These are phyloP conservation scores for Coprinopsis cinerea DNA, from an alignment of 768 basidiomycete genomes.

Conservation along the genomic window DNA sequence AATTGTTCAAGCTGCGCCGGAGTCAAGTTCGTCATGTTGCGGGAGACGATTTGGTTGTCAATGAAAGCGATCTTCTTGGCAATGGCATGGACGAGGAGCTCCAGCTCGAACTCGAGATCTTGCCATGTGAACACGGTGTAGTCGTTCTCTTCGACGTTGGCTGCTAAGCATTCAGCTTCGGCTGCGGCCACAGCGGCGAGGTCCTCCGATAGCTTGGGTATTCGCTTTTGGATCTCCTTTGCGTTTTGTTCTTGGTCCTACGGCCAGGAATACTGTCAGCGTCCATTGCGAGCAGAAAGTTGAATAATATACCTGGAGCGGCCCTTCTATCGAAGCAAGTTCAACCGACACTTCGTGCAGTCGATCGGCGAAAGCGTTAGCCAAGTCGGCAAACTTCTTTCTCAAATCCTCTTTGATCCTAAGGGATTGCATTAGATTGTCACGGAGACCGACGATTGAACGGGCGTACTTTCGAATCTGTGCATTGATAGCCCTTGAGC, in stretches of 20 bases:
- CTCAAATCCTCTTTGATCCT: constrained; percentile 82
- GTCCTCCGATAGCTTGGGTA: constrained; percentile 58
- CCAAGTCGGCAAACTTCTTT: constrained; percentile 70
- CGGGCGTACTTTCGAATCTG: constrained; percentile 74
- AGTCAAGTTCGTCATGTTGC: constrained; percentile 90
- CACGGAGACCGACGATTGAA: not conserved
- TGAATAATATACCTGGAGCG: constrained; percentile 53
- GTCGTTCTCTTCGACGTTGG: constrained; percentile 97
- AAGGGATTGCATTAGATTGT: too few relatives aligned
- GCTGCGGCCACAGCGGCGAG: constrained; percentile 52
- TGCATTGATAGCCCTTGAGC: constrained; percentile 82
- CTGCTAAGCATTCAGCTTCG: constrained; percentile 72
- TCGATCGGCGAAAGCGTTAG: constrained; percentile 69
- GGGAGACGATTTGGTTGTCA: constrained; percentile 96
- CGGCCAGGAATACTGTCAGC: not conserved
- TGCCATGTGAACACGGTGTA: constrained; percentile 86
- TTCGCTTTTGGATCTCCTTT: constrained; percentile 54
- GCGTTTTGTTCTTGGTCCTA: constrained; percentile 64
- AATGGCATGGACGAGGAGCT: constrained; percentile 73
- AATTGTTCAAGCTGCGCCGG: constrained; percentile 96
- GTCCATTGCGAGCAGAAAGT: constrained; percentile 15
- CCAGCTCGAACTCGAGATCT: constrained; percentile 87
- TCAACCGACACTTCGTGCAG: constrained; percentile 63
- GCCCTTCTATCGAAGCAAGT: constrained; percentile 69
- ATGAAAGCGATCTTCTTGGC: constrained; percentile 92